Conservation (phyloP, 805 yeast genomes). For the Lachancea meyersii region DNA sequence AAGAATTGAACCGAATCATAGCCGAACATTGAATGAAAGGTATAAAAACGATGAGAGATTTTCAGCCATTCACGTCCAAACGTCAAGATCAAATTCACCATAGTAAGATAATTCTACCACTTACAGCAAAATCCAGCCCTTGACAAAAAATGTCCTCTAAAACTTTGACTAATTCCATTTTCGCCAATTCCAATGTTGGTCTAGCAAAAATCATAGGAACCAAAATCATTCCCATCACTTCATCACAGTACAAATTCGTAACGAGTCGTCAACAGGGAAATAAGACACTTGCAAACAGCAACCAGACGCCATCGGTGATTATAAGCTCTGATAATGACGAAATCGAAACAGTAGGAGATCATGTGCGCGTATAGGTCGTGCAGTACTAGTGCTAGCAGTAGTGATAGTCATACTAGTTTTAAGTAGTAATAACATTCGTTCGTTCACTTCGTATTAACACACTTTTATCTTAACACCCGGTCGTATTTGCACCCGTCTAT, state of each 20-base stretch:
- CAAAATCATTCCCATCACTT: background rate
- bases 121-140: too few relatives aligned
- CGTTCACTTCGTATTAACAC: background rate
- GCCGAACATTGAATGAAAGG: background rate
- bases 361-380: conserved; percentile 18
- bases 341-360: conserved; percentile 25
- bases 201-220: background rate
- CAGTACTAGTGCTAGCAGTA: too few relatives aligned
- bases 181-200: background rate
- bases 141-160: background rate
- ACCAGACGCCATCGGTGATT: conserved; percentile 17
- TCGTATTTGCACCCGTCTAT: conserved; percentile 59
- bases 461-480: too few relatives aligned
- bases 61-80: too few relatives aligned
- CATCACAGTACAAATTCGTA: background rate
- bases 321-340: conserved; percentile 26
- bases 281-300: conserved; percentile 6
- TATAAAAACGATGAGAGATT: background rate
- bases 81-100: too few relatives aligned
- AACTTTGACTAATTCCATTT: background rate
- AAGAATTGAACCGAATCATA: background rate
- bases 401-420: background rate
- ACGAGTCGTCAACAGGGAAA: background rate
- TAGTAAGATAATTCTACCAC: too few relatives aligned
- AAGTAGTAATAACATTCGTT: background rate